phyloP scores from a whole-genome alignment of 192 early-diverging fungal genomes.

The Physocladia obscura region DNA sequence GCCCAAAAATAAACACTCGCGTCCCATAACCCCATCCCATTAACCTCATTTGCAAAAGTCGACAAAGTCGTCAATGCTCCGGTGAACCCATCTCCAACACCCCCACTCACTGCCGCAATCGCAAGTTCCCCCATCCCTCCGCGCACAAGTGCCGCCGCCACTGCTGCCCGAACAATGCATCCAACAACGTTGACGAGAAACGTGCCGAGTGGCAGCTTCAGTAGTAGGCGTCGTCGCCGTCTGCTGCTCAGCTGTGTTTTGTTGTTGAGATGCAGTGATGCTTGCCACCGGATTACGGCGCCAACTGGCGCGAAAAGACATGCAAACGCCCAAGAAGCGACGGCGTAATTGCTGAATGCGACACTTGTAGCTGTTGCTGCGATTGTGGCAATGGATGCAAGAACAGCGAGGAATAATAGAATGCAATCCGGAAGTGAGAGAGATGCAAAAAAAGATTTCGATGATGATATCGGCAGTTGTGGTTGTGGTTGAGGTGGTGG shows the following conservation, averaged over 20 bases:
- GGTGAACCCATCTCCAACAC: conserved; percentile 17
- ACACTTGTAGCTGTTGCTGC: no score
- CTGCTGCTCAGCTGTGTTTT: not conserved
- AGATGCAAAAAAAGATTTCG: not conserved
- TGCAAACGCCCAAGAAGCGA: not conserved
- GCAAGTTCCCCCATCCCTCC: not conserved
- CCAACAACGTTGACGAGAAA: conserved; percentile 13
- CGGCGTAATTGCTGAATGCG: no score
- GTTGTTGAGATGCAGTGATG: not conserved
- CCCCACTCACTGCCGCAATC: not conserved
- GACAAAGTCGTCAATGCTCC: conserved; percentile 19
- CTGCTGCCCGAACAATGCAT: not conserved
- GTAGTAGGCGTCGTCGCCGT: no score
- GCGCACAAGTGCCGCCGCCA: not conserved
- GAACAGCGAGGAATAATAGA: not conserved
- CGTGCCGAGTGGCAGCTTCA: conserved; percentile 10
- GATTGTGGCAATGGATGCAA: no score
- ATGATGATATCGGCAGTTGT: no score
- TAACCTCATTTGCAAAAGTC: conserved; percentile 18
- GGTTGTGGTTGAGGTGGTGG: not conserved
- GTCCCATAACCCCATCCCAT: not conserved
- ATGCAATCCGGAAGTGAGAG: not conserved
- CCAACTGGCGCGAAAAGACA: conserved; percentile 4
- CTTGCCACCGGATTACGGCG: not conserved
- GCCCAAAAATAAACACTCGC: not conserved